A percentile compares a stretch with the other conserved stretches of the same genome.
Evolutionary conservation across 768 basidiomycete genomes (phyloP).

Genomic region (Epithele typhae): DNA sequence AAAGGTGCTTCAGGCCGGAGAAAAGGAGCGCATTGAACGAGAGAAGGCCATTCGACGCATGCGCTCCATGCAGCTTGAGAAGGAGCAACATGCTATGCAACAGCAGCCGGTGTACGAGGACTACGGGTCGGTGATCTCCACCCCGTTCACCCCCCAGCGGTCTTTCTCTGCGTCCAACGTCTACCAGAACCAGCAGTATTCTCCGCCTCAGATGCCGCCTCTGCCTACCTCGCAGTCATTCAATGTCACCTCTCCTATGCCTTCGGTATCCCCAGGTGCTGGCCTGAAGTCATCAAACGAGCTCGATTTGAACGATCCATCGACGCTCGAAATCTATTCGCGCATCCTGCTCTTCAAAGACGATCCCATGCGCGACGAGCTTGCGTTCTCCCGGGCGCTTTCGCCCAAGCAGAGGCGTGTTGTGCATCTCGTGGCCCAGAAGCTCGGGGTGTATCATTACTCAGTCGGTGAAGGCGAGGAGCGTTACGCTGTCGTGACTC

Average conservation of each 20-base stretch:
- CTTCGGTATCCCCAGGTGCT: constrained; percentile 58
- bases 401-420: constrained; percentile 83
- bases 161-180: constrained; percentile 66
- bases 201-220: constrained; percentile 47
- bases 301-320: constrained; percentile 93
- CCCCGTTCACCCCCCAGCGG: constrained; percentile 66
- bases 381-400: constrained; percentile 90
- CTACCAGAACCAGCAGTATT: constrained; percentile 59
- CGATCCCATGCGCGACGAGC: constrained; percentile 94
- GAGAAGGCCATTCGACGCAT: constrained; percentile 98
- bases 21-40: constrained; percentile 97
- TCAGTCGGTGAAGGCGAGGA: constrained; percentile 92
- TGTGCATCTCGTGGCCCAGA: constrained; percentile 95
- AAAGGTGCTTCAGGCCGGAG: constrained; percentile 97
- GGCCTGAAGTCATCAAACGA: constrained; percentile 60
- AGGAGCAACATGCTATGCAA: constrained; percentile 55
- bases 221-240: constrained; percentile 39
- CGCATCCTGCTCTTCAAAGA: constrained; percentile 96
- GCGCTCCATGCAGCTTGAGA: constrained; percentile 95
- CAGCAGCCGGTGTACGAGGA: constrained; percentile 55
- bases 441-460: constrained; percentile 92
- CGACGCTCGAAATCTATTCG: constrained; percentile 95
- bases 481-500: constrained; percentile 89
- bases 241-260: constrained; percentile 43
- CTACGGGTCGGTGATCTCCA: constrained; percentile 53